Percentiles rank a stretch among this genome's conserved stretches.
Conservation (phyloP, 257 asterid genomes). For the Solanum clarkiae region DNA sequence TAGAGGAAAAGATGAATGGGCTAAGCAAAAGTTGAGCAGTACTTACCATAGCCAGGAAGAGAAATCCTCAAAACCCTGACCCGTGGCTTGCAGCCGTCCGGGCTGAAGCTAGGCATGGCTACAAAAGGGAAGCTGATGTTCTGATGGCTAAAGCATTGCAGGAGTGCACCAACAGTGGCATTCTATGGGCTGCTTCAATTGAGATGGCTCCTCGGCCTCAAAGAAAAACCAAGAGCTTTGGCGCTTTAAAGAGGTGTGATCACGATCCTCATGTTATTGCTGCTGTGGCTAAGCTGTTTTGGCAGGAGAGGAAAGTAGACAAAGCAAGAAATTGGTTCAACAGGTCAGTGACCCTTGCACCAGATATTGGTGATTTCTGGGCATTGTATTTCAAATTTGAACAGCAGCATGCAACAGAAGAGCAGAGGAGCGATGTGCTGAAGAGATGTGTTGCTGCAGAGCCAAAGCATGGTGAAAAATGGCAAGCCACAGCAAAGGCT, state of each 20-base stretch:
- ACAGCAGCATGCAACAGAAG: slow-evolving; percentile 62
- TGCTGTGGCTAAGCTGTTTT: slow-evolving; percentile 72
- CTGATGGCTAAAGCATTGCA: slow-evolving; percentile 89
- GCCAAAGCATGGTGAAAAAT: slow-evolving; percentile 89
- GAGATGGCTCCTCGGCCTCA: slow-evolving; percentile 78
- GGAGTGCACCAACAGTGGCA: slow-evolving; percentile 74
- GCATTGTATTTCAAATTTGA: slow-evolving; percentile 71
- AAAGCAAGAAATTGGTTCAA: slow-evolving; percentile 70
- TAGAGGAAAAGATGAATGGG: slow-evolving; percentile 66
- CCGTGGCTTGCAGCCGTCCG: slow-evolving; percentile 88
- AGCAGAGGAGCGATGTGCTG: slow-evolving; percentile 58
- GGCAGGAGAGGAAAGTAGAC: slow-evolving; percentile 86
- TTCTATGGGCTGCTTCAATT: slow-evolving; percentile 67
- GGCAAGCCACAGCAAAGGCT: slow-evolving; percentile 75
- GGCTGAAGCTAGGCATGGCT: slow-evolving; percentile 66
- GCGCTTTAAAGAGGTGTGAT: slow-evolving; percentile 54
- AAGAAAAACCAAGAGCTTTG: slow-evolving; percentile 50
- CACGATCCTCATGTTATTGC: slow-evolving; percentile 64
- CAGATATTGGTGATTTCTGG: slow-evolving; percentile 91
- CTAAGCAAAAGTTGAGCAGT: slow-evolving; percentile 76
- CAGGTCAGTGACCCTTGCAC: slow-evolving; percentile 66
- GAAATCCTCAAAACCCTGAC: slow-evolving; percentile 65
- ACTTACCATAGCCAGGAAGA: slow-evolving; percentile 73
- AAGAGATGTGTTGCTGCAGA: slow-evolving; percentile 66
- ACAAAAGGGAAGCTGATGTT: slow-evolving; percentile 71